These are phyloP conservation scores for Ochetophila trinervis DNA, from an alignment of 306 rosid genomes.

Conservation along the genomic window DNA sequence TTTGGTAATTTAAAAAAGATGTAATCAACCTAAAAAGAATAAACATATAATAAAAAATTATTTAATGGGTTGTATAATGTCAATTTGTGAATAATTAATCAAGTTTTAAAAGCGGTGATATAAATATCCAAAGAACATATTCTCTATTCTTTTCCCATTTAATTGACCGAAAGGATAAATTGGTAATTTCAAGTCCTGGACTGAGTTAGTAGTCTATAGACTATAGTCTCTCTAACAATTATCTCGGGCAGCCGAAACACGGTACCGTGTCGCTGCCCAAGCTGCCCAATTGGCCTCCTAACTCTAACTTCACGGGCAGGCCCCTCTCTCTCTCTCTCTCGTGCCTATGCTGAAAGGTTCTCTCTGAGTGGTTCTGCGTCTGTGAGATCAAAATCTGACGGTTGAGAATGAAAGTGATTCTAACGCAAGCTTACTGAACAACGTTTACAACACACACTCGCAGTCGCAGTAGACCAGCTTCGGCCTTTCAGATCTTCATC, in stretches of 20 bases:
- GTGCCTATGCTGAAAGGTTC: background rate
- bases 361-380: background rate
- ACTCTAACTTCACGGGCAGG: conserved; percentile 9
- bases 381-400: conserved; percentile 20
- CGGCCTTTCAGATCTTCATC: background rate
- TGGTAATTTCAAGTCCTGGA: background rate
- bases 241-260: conserved; percentile 15
- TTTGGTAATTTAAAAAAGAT: no score
- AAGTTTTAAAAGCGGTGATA: background rate
- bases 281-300: conserved; percentile 14
- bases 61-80: no score
- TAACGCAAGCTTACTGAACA: conserved; percentile 22
- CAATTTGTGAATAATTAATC: no score
- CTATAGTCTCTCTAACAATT: no score
- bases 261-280: conserved; percentile 3
- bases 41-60: no score
- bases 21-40: no score
- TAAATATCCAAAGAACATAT: background rate
- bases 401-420: conserved; percentile 14
- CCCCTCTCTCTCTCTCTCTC: conserved; percentile 3
- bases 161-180: background rate
- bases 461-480: background rate
- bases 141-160: conserved; percentile 1
- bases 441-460: conserved; percentile 1
- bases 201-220: background rate